Conservation (phyloP, 2,329 filamentous ascomycete species). For the Xylariaceae sp. region DNA sequence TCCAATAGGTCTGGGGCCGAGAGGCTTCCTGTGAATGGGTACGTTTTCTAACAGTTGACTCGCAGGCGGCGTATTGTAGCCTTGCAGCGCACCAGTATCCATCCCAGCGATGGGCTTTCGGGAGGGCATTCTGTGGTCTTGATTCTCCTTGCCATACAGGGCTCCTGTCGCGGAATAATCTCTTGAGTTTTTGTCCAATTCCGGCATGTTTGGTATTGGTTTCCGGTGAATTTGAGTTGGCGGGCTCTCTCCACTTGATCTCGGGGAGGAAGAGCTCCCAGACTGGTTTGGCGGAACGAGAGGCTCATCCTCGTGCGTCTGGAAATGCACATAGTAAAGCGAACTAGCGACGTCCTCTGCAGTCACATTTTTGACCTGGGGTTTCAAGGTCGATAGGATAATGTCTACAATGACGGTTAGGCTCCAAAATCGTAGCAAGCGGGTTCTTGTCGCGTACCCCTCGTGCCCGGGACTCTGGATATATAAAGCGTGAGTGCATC, state of each 20-base stretch:
- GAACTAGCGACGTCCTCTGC: slow-evolving; percentile 82
- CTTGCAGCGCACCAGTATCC: background rate
- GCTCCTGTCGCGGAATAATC: slow-evolving; percentile 10
- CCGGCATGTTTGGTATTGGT: slow-evolving; percentile 38
- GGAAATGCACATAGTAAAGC: slow-evolving; percentile 87
- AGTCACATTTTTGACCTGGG: slow-evolving; percentile 83
- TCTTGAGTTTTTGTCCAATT: slow-evolving; percentile 16
- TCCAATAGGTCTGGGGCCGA: slow-evolving; percentile 17
- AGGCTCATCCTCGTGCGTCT: slow-evolving; percentile 56
- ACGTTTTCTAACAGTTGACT: slow-evolving; percentile 1
- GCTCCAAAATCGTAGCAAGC: slow-evolving; percentile 3
- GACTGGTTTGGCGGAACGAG: slow-evolving; percentile 31
- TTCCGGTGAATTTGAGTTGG: slow-evolving; percentile 49
- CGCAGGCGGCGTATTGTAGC: background rate
- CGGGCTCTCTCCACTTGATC: slow-evolving; percentile 44
- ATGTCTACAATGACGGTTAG: slow-evolving; percentile 59
- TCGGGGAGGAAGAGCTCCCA: slow-evolving; percentile 33
- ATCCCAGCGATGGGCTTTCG: slow-evolving; percentile 14
- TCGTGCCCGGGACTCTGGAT: slow-evolving; percentile 84
- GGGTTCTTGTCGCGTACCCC: slow-evolving; percentile 55
- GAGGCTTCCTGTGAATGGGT: slow-evolving; percentile 19
- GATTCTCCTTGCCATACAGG: slow-evolving; percentile 25
- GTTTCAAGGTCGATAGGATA: slow-evolving; percentile 88
- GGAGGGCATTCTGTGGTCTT: slow-evolving; percentile 10
- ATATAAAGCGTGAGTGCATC: slow-evolving; percentile 85